Evolutionary conservation across 1,139 yeast genomes (phyloP), one percentile per base, ranked within the genome.

Genomic region (Casaregolazyma suthepensis): DNA sequence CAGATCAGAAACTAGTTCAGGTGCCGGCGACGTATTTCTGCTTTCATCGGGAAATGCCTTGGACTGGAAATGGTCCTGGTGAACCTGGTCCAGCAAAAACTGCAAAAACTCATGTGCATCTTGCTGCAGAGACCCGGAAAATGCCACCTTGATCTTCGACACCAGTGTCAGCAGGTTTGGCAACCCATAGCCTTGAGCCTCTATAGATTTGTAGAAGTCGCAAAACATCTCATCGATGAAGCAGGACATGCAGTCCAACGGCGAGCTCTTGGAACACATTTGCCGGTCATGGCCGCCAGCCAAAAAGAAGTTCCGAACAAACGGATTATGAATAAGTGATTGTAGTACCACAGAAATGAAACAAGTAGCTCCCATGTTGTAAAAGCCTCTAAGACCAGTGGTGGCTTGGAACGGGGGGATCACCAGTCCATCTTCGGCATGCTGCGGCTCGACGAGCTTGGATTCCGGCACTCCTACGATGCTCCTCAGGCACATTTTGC

Each of bases 101-200:
- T 93, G 97, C 85, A 96, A 84, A 69, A 91, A 93, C 68, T 93
- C 99, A 70, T 93, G 99, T 0, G 99, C 98, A 68, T 93, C 99
- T 70, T 93, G 99, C 70, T 93, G 97, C 49, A 93, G 87, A 60
- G 90, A 90, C 1, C 99, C 99, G 0, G 97, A 96, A 55, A 93
- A 78, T 23, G 90, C 80, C 61, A 85, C 80, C 63, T 88, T 87
- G 54, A 85, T 83, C 63, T 81, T 82, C 96, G 96, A 89, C 1
- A 96, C 85, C 12, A 96, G 86, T 44, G 80, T 78, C 53, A 91
- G 73, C 48, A 91, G 71, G 51, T 83, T 78, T 1, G 89, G 82
- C 59, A 88, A 83, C 0, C 96, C 96, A 67, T 74, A 86, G 0
- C 95, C 94, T 20, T 80, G 78, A 18, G 78, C 76, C 37, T 75